Percentiles rank a stretch among this genome's conserved stretches.
Evolutionary conservation across 305 asterid species (phyloP).

Genomic region (Fraxinus latifolia): DNA sequence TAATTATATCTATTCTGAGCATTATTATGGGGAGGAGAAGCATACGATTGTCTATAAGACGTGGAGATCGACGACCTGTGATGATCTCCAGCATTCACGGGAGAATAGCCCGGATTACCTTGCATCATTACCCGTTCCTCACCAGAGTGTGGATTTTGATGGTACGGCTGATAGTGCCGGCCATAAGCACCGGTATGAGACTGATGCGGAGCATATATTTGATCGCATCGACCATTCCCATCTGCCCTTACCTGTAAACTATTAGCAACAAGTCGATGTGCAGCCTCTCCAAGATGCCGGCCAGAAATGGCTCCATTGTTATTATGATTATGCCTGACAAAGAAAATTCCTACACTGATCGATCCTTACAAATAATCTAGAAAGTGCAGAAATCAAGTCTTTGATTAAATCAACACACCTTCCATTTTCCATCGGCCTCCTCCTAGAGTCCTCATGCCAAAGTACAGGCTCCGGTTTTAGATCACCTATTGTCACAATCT

Average conservation of each 20-base stretch:
- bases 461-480: constrained; percentile 79
- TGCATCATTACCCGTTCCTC: constrained; percentile 30
- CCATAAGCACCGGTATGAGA: constrained; percentile 34
- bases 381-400: constrained; percentile 1
- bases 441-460: constrained; percentile 92
- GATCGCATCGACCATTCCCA: constrained; percentile 34
- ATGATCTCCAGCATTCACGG: constrained; percentile 27
- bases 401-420: constrained; percentile 39
- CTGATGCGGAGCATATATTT: constrained; percentile 36
- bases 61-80: constrained; percentile 38
- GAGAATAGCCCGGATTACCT: constrained; percentile 38
- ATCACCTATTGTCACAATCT: constrained; percentile 74
- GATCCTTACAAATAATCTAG: background rate
- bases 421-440: constrained; percentile 73
- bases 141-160: constrained; percentile 34
- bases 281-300: constrained; percentile 81
- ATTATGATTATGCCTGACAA: constrained; percentile 43
- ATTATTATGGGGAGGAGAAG: constrained; percentile 33
- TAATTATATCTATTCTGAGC: constrained; percentile 33
- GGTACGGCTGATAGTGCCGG: constrained; percentile 31
- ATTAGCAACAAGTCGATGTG: constrained; percentile 75
- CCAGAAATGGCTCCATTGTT: constrained; percentile 61
- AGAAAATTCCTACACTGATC: constrained; percentile 10
- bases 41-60: constrained; percentile 39
- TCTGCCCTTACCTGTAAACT: constrained; percentile 52